Conservation (phyloP, 2,329 filamentous ascomycete species). For the Cercospora citrullina region DNA sequence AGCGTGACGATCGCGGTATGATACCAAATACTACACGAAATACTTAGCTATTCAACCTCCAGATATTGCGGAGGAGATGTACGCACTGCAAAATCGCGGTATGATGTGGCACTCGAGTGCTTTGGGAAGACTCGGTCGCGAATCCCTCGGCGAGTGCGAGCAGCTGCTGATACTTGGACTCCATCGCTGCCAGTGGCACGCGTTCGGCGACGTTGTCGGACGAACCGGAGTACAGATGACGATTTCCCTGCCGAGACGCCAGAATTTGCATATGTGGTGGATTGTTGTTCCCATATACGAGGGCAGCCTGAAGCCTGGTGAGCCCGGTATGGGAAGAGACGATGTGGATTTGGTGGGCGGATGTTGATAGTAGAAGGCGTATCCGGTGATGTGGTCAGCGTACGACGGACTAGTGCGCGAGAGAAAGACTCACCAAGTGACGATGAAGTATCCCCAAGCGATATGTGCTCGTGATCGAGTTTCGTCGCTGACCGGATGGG, state of each 20-base stretch:
- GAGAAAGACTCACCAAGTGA: background rate
- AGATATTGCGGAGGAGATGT: background rate
- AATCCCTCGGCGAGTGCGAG: background rate
- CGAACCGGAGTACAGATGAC: background rate
- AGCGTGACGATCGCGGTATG: background rate
- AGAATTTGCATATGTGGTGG: background rate
- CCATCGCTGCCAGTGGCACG: background rate
- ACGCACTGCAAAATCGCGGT: background rate
- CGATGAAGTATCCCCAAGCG: background rate
- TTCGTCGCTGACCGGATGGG: background rate
- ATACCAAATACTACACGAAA: background rate
- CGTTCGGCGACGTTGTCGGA: background rate
- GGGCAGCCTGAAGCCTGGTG: background rate
- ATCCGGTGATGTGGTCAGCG: background rate
- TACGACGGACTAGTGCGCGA: no score
- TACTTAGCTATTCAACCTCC: no score
- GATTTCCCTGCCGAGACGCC: background rate
- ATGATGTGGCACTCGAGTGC: background rate
- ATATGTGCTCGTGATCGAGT: background rate
- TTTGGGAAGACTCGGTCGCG: background rate
- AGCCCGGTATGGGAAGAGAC: background rate
- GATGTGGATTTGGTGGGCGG: background rate
- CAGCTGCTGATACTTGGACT: background rate
- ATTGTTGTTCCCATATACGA: background rate
- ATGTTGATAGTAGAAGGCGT: background rate